Base-by-base conservation (phyloP, 2,329 filamentous ascomycete genomes). In the Trichophyton benhamiae region DNA sequence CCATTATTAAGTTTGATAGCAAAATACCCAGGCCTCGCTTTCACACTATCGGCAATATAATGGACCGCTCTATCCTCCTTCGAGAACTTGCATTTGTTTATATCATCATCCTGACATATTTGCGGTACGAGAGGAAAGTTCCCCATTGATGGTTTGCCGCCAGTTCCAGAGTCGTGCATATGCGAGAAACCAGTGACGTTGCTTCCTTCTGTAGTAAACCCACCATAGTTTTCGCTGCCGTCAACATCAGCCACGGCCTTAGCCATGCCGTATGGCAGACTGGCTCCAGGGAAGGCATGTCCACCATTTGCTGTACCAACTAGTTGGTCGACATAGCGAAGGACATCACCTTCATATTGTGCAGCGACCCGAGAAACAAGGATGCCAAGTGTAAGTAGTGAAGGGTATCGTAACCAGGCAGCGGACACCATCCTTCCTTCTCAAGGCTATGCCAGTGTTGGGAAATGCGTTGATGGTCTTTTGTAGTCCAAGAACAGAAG, bases 81-180 rank as follows among this genome's bases (percentile, higher is more conserved):
- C 9, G 81, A 79, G 67, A 83, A 89, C 11, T 75, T 76, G 70
- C 87, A 89, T 6, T 76, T 75, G 66, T 88, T 77, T 60, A 89
- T 72, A 44, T 84, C 80, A 63, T 87, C 82, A 13, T 76, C 78
- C 0, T 80, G 77, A 65, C 87, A 90, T 3, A 80, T 74, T 64
- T 88, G 86, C 0, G 86, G 79, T 65, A 90, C 89, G 1, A 90
- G 75, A 0, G 87, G 84, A 60, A 90, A 90, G 68, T 88, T 89
- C 13, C 87, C 87, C 15, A 89, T 74, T 3, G 84, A 88, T 0
- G 86, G 82, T 0, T 74, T 65, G 62, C 76, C 77, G 53, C 79
- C 79, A 38, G 79, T 81, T 9, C 80, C 80, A 49, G 73, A 76
- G 65, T 82, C 80, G 66, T 82, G 80, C 76, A 80, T 79, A 3